Conservation (phyloP, 345 rosid genomes). For the Litchi chinensis region DNA sequence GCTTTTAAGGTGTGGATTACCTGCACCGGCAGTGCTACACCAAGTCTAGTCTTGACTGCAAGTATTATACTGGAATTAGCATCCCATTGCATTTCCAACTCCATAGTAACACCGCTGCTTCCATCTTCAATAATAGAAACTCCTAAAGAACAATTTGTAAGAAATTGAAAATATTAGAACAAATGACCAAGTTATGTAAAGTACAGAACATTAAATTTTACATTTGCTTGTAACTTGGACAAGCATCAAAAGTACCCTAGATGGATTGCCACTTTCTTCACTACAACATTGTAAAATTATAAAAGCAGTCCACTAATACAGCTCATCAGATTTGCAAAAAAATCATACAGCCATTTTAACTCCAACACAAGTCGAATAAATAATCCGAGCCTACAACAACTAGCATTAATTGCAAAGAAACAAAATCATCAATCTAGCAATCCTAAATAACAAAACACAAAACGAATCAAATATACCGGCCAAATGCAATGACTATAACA, state of each 20-base stretch:
- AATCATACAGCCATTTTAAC: neutral
- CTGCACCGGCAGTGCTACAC: slow-evolving; percentile 88
- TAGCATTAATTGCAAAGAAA: neutral
- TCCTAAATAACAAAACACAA: neutral
- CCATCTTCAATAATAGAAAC: slow-evolving; percentile 74
- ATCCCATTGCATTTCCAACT: slow-evolving; percentile 98
- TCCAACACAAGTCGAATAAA: neutral
- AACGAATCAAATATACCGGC: neutral
- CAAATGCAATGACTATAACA: neutral
- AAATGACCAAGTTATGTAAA: neutral
- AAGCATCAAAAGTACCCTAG: neutral
- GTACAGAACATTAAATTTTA: neutral
- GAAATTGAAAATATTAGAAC: slow-evolving; percentile 2
- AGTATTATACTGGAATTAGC: slow-evolving; percentile 88
- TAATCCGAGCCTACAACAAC: neutral
- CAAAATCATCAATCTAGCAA: neutral
- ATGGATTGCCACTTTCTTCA: neutral
- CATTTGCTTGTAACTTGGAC: neutral
- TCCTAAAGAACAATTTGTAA: slow-evolving; percentile 43
- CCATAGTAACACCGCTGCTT: slow-evolving; percentile 67
- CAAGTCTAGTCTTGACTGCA: slow-evolving; percentile 81
- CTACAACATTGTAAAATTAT: neutral
- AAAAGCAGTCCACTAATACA: neutral
- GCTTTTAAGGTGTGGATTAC: slow-evolving; percentile 31
- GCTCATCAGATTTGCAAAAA: neutral